Percentiles rank a stretch among this genome's conserved stretches.
Evolutionary conservation across 805 yeast species (phyloP).

Genomic region (Blastobotrys robertii): DNA sequence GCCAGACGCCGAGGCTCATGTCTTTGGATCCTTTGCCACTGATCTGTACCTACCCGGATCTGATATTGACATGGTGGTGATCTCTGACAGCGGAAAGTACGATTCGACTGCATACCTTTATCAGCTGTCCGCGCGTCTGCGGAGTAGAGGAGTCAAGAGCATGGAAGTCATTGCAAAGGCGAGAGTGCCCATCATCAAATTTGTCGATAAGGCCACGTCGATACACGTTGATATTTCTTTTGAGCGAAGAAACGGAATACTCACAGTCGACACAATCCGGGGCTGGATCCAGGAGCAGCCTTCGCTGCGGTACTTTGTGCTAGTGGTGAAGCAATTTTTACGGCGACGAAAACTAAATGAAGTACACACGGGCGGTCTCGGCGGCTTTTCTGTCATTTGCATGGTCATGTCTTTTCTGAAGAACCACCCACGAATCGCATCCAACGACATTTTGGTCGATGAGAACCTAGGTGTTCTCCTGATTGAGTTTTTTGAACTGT

Average conservation of each 20-base stretch:
- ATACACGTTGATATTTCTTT: constrained; percentile 86
- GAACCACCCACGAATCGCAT: constrained; percentile 67
- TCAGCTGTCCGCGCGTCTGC: constrained; percentile 60
- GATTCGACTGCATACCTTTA: constrained; percentile 55
- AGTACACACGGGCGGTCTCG: constrained; percentile 89
- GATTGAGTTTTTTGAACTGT: constrained; percentile 85
- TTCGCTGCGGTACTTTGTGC: constrained; percentile 71
- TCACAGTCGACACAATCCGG: constrained; percentile 69
- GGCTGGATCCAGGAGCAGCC: constrained; percentile 66
- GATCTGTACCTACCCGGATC: constrained; percentile 90
- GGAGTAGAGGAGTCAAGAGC: constrained; percentile 45
- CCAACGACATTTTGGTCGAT: constrained; percentile 54
- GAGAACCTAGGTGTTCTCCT: constrained; percentile 78
- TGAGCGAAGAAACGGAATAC: constrained; percentile 72
- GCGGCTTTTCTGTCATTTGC: constrained; percentile 91
- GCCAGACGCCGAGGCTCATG: constrained; percentile 71
- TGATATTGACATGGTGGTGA: constrained; percentile 87
- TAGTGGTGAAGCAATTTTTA: constrained; percentile 77
- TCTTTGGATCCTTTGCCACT: constrained; percentile 92
- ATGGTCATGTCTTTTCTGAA: constrained; percentile 67
- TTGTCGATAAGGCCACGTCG: constrained; percentile 59
- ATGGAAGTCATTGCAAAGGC: constrained; percentile 85
- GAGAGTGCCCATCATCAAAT: constrained; percentile 88
- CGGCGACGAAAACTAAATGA: constrained; percentile 68
- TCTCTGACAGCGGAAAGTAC: constrained; percentile 48